A percentile compares a stretch with the other conserved stretches of the same genome.
phyloP scores from a whole-genome alignment of 169 alveolate genomes.

The Cryptosporidium sp. region DNA sequence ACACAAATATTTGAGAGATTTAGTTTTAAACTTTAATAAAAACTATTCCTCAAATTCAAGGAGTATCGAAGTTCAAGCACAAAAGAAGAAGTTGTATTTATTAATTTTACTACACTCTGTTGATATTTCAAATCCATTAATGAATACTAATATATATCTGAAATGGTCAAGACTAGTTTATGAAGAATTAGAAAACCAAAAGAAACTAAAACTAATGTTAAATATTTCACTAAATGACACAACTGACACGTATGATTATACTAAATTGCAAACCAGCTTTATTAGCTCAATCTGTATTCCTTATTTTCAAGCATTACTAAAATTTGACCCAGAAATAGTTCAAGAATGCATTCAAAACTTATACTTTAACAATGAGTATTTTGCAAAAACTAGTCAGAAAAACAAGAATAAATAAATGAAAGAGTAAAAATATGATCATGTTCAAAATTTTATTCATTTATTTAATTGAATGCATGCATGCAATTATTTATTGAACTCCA shows the following conservation, averaged over 20 bases:
- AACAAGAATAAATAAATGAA: background rate
- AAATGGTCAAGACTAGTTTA: slow-evolving; percentile 52
- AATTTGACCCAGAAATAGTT: slow-evolving; percentile 37
- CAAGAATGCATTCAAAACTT: slow-evolving; percentile 56
- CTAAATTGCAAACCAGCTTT: background rate
- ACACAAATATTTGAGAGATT: slow-evolving; percentile 13
- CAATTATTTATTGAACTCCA: background rate
- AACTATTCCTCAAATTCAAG: background rate
- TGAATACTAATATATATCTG: slow-evolving; percentile 24
- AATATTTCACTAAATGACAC: slow-evolving; percentile 5
- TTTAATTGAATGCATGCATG: slow-evolving; percentile 20
- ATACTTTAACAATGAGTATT: slow-evolving; percentile 24
- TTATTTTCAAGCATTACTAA: slow-evolving; percentile 13
- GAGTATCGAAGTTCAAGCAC: background rate
- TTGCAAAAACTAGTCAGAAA: background rate
- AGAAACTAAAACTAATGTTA: slow-evolving; percentile 9
- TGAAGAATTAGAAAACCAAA: slow-evolving; percentile 38
- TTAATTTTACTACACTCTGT: slow-evolving; percentile 36
- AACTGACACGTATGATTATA: background rate
- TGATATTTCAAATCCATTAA: slow-evolving; percentile 65
- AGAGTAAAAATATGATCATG: background rate
- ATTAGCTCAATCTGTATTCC: slow-evolving; percentile 13
- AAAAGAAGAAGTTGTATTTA: slow-evolving; percentile 7
- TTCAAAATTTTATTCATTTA: background rate
- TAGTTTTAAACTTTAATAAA: background rate